Base-by-base conservation (phyloP, 2,329 filamentous ascomycete genomes). In the Phyllosticta ampelicida region DNA sequence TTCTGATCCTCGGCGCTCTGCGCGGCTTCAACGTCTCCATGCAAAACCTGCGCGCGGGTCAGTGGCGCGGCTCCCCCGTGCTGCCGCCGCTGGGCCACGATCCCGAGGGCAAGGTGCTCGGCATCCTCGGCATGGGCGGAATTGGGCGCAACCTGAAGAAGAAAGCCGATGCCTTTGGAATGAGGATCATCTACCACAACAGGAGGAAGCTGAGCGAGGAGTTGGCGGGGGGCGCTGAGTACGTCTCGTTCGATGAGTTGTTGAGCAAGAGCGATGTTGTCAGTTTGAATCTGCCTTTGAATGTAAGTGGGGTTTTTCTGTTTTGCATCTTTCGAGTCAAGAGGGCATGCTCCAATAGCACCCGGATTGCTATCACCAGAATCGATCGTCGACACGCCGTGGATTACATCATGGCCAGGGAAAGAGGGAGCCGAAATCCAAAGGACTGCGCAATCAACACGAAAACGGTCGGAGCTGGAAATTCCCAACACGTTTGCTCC, bases 91-190 rank as follows among this genome's bases (percentile, higher is more conserved):
- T 84, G 0, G 89, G 89, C 11, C 86, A 88, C 67, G 89, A 94
- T 66, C 89, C 89, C 1, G 78, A 87, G 70, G 87, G 86, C 36
- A 94, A 92, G 71, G 75, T 85, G 1, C 77, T 95, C 5, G 89
- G 89, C 0, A 90, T 95, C 60, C 70, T 95, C 48, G 89, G 89
- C 6, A 92, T 94, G 88, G 89, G 89, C 19, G 88, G 89, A 2
- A 94, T 95, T 61, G 89, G 90, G 0, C 77, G 86, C 36, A 89
- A 90, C 66, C 72, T 94, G 65, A 88, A 86, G 68, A 81, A 77
- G 68, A 90, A 90, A 72, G 86, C 85, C 2, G 78, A 81, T 56
- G 86, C 78, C 0, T 91, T 95, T 67, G 87, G 85, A 10, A 90
- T 94, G 86, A 79, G 72, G 50, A 78, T 88, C 11, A 79, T 85